Evolutionary conservation across 768 basidiomycete species (phyloP), one percentile per base, ranked within the genome.

Genomic region (Termitomyces sp.): DNA sequence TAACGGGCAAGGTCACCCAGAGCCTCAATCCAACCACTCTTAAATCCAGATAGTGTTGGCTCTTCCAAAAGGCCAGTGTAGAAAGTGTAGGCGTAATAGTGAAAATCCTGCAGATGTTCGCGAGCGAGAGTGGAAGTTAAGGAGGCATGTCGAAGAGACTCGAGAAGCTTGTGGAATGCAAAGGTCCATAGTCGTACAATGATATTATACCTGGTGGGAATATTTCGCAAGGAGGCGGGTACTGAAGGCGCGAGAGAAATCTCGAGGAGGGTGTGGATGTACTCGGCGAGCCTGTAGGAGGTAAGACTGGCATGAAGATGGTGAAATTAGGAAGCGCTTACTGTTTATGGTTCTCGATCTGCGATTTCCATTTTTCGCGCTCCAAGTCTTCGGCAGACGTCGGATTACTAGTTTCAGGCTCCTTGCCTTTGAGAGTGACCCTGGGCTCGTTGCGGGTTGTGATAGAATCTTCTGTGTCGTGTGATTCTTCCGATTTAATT

Each of bases 1-100:
- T 98, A 98, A 33, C 95, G 80, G 0, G 97, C 94, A 29, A 99
- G 80, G 70, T 99, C 97, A 22, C 97, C 97, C 15, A 99, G 84
- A 3, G 95, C 93, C 68, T 99, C 97, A 49, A 98, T 82, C 97
- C 97, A 99, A 16, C 87, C 86, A 2, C 82, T 75, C 55, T 86
- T 84, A 75, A 93, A 97, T 7, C 73, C 68, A 2, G 68, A 71
- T 42, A 98, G 79, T 1, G 76, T 78, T 9, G 80, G 83, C 66
- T 97, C 89, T 64, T 98, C 96, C 47, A 94, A 76, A 2, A 98
- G 80, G 36, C 87, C 85, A 0, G 94, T 88, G 73, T 98, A 98
- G 64, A 95, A 96, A 0, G 85, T 86, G 72, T 98, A 99, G 0
- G 96, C 90, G 60, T 93, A 97, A 63, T 94, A 93, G 40, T 97